Evolutionary conservation across 345 rosid species (phyloP), one percentile per base, ranked within the genome.

Genomic region (Murraya paniculata): DNA sequence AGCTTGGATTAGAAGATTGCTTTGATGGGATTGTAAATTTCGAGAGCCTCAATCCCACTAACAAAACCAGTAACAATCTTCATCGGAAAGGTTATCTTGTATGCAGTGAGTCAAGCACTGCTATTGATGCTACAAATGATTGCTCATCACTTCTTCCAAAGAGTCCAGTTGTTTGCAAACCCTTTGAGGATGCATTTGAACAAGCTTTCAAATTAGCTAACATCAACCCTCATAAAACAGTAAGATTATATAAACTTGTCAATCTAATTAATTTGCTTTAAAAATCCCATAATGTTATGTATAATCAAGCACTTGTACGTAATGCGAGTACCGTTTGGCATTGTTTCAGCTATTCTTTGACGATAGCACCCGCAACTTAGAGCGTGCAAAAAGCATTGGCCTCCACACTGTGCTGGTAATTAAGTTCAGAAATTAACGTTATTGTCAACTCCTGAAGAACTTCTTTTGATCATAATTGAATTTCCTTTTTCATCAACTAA

Each of bases 81-180:
- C 87, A 81, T 39, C 81, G 84, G 64, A 83, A 75, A 24, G 82
- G 79, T 65, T 50, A 45, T 45, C 18, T 38, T 3, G 77, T 74
- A 25, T 77, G 80, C 71, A 69, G 70, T 61, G 83, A 78, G 58
- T 77, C 77, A 70, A 64, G 53, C 9, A 13, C 69, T 41, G 67
- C 33, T 33, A 79, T 87, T 48, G 90, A 86, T 75, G 84, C 83
- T 18, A 38, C 64, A n/a, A 76, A 31, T 35, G 36, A 53, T 10
- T 82, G 71, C 39, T 82, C 16, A 13, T 64, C 84, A 57, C 56
- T 38, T 55, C 77, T 90, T 50, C 93, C 91, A 9, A 82, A 81
- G 84, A 86, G 88, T 50, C 92, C 95, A 69, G 84, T 93, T 65
- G 77, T 91, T 35, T 93, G 98, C 86, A 95, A 93, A 84, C 98